Evolutionary conservation across 2,329 filamentous ascomycete species (phyloP).

Genomic region (Ambrosiella beaveri): DNA sequence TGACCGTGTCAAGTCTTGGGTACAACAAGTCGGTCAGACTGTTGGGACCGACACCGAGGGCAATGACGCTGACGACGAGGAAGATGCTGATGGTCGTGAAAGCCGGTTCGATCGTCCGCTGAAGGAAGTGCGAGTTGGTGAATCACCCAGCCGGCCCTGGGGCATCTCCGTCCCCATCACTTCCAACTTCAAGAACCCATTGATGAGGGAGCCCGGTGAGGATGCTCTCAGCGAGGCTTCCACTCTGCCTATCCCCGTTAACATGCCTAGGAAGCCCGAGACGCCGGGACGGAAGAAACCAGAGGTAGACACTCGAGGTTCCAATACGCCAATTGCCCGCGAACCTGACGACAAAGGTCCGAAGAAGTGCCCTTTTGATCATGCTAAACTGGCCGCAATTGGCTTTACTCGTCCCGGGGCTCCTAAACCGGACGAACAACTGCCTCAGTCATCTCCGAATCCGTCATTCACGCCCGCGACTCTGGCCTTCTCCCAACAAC

Average conservation of each 20-base stretch:
- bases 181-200: neutral
- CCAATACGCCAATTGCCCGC: conserved; percentile 14
- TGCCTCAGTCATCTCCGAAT: neutral
- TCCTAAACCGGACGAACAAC: neutral
- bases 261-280: conserved; percentile 27
- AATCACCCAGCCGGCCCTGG: conserved; percentile 86
- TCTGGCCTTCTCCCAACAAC: neutral
- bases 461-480: neutral
- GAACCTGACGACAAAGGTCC: conserved; percentile 11
- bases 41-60: conserved; percentile 21
- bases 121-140: conserved; percentile 80
- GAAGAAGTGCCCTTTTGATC: conserved; percentile 43
- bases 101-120: conserved; percentile 69
- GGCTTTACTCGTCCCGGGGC: conserved; percentile 12
- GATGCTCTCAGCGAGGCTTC: neutral
- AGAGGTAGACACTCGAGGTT: conserved; percentile 18
- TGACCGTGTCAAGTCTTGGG: conserved; percentile 72
- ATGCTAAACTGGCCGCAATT: conserved; percentile 27
- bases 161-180: conserved; percentile 62
- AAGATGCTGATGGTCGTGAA: conserved; percentile 42
- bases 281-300: neutral
- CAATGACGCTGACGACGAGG: conserved; percentile 20
- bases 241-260: conserved; percentile 24
- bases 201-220: neutral
- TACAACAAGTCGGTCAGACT: conserved; percentile 48